Evolutionary conservation across 108 stramenopile genomes (phyloP).

Genomic region (Nitzschia sp.): DNA sequence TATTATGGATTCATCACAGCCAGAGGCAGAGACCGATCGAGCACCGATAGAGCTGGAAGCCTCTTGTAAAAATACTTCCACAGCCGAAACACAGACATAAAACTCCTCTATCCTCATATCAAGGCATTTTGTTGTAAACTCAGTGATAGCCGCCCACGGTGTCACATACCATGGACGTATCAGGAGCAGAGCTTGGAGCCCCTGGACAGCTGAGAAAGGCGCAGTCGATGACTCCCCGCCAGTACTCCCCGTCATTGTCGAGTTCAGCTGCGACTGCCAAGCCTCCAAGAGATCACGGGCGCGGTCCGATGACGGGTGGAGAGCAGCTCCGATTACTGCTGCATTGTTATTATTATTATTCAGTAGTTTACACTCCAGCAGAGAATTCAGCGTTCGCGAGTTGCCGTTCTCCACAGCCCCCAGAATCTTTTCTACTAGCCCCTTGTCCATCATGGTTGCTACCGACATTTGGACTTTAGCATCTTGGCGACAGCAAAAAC

Average conservation of each 20-base stretch:
- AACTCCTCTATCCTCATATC: neutral
- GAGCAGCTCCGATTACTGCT: neutral
- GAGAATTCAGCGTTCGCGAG: neutral
- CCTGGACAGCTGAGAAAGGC: neutral
- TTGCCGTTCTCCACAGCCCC: slow-evolving; percentile 6
- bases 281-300: neutral
- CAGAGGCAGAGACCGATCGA: neutral
- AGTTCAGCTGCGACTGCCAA: neutral
- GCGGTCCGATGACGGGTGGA: neutral
- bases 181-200: slow-evolving; percentile 26
- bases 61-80: slow-evolving; percentile 19
- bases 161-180: slow-evolving; percentile 23
- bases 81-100: slow-evolving; percentile 8
- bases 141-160: slow-evolving; percentile 18
- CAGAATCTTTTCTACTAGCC: neutral
- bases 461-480: too few species aligned
- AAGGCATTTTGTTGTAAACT: neutral
- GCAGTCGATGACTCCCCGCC: neutral
- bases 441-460: neutral
- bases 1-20: neutral
- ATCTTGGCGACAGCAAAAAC: neutral
- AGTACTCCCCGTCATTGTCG: neutral
- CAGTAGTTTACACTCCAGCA: slow-evolving; percentile 2
- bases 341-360: too few species aligned
- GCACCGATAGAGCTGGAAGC: neutral